Evolutionary conservation across 345 rosid genomes (phyloP), one percentile per base, ranked within the genome.

Genomic region (Rhodomyrtus tomentosa): DNA sequence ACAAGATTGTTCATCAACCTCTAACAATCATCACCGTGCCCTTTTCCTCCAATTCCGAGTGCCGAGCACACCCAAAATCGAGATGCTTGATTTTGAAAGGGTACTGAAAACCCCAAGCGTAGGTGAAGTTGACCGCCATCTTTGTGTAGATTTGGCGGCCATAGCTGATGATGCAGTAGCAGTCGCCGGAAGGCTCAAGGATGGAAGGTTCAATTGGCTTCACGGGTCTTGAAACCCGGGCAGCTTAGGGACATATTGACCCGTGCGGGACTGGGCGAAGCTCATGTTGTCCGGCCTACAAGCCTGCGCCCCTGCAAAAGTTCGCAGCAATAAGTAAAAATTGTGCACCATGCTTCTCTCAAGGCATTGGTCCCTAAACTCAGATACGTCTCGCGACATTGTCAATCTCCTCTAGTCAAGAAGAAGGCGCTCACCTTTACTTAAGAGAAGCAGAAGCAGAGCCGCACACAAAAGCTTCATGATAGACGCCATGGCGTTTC

Each of bases 251-350:
- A 7, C 22, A 62, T 9, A 36, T 29, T 8, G 74, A 29, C 74
- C 74, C 40, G 5, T 29, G 40, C 4, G 10, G 42, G 7, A 15
- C 42, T 29, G 74, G 22, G 0, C 11, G 20, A 62, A 36, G 40
- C 22, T 62, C 40, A 29, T 40, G 15, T 62, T 20, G 11, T 16
- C 74, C 12, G 10, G 40, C 0, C 38, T 36, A 29, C 40, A 29
- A 62, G 74, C 4, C 0, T 29, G 7, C 74, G 20, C 14, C 74
- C 74, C 42, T 15, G 74, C 74, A 9, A 62, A 29, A 29, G 29
- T 29, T 62, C 22, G 7, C 74, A 3, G 0, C 0, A 18, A 29
- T 3, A 3, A 29, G 74, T 4, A 20, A 29, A 58, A 29, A 10
- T 62, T 40, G 73, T 9, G 2, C 74, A 29, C 0, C 0, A 6